Evolutionary conservation across 2,329 filamentous ascomycete species (phyloP), one percentile per base, ranked within the genome.

Genomic region (Diplodia sapinea): DNA sequence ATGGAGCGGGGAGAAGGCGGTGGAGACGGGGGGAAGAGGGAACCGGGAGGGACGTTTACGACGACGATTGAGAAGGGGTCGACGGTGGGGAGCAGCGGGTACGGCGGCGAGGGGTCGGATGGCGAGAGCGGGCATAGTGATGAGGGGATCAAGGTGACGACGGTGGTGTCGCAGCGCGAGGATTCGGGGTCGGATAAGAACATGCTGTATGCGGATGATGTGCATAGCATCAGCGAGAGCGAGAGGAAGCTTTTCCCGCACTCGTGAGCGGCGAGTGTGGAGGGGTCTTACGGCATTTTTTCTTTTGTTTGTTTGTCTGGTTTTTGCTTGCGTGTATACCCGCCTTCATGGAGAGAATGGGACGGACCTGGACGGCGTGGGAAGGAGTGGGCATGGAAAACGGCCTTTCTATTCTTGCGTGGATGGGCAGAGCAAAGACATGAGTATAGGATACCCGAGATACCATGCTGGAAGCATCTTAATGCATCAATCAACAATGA

Each of bases 141-240:
- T 4, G 61, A 54, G 11, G 50, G 50, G 9, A 65, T 65, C 23
- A 56, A 65, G 38, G 51, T 65, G 15, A 50, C 38, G 26, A 65
- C 63, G 9, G 63, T 65, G 17, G 52, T 65, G 51, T 56, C 50
- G 20, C 63, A 65, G 17, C 15, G 50, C 20, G 51, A 49, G 50
- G 63, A 65, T n/a, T 36, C 51, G 6, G 47, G 51, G 23, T 54
- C 51, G 29, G 40, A 47, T 36, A 65, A 62, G 43, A 13, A 50
- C 15, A 38, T 23, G 12, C 11, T 33, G 36, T 56, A 33, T 36
- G 29, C 17, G 17, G 51, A 56, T 20, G 50, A 55, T 2, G 51
- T 31, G 50, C 62, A 54, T 33, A 65, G 62, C 36, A 29, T 65
- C 23, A 65, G 50, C 9, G 63, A 65, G 63, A 65, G 63, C 38